These are phyloP conservation scores for Vitis hybrid DNA, from an alignment of 177 flowering plant species.

Conservation along the genomic window DNA sequence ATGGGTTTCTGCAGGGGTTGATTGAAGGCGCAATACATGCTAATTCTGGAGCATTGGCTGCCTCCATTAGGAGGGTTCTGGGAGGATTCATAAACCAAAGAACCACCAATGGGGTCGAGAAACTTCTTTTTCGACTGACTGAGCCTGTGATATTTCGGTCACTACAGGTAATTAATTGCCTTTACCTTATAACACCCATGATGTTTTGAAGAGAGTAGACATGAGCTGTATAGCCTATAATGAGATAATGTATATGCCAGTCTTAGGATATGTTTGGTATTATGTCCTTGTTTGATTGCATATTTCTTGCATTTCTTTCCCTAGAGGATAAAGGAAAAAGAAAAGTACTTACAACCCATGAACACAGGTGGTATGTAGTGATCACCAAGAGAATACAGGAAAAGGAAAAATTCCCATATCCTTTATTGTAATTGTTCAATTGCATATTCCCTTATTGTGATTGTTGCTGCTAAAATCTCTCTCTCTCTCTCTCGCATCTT, in stretches of 20 bases:
- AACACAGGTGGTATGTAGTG: too few species aligned
- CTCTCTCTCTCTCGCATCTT: too few species aligned
- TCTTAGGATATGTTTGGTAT: neutral
- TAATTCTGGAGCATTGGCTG: slow-evolving; percentile 49
- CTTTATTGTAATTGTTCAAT: too few species aligned
- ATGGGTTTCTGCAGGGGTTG: slow-evolving; percentile 67
- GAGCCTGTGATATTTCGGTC: slow-evolving; percentile 93
- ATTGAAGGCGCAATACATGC: slow-evolving; percentile 83
- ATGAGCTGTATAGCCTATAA: neutral
- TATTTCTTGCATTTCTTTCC: neutral
- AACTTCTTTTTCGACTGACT: slow-evolving; percentile 72
- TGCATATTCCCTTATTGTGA: neutral
- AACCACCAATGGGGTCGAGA: slow-evolving; percentile 77
- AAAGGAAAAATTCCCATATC: too few species aligned
- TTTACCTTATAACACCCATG: neutral
- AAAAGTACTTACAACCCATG: too few species aligned
- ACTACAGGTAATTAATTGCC: slow-evolving; percentile 58
- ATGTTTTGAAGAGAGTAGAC: too few species aligned
- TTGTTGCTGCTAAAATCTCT: neutral
- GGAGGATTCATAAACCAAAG: slow-evolving; percentile 78
- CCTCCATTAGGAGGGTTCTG: slow-evolving; percentile 76
- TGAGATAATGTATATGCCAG: neutral
- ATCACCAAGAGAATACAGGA: too few species aligned
- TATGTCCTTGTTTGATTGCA: neutral
- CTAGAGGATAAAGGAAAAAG: too few species aligned